Base-by-base conservation (phyloP, 805 yeast genomes). In the Yarrowia sp. region DNA sequence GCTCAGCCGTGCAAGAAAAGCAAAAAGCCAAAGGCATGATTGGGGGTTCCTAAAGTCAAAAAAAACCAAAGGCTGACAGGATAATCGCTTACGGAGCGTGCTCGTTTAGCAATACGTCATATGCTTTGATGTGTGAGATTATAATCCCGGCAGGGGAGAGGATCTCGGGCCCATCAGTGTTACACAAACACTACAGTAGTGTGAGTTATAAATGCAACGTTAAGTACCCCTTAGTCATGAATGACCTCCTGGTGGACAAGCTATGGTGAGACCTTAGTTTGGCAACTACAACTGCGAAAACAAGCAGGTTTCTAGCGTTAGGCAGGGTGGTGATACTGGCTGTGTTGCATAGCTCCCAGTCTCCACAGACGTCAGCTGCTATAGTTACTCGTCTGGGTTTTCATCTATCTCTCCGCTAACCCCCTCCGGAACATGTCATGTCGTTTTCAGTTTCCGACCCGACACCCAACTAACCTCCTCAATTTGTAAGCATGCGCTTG, bases 1-100 rank as follows among this genome's bases (percentile, higher is more conserved):
- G 61, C 31, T 55, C 61, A 55, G 61, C 61, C 61, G 61, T 55
- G 61, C 61, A 9, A 11, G 39, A 28, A 51, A 36, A 51, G 43
- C 58, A 38, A 31, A 38, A 55, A 55, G 45, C 14, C 31, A 28
- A 53, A 39, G 22, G 28, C 9, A 22, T 18, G 42, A 18, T 17
- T 18, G 17, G 32, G 33, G 31, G 17, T n/a, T 3, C 9, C 9
- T 11, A 28, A 48, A 48, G 41, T 28, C 43, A 22, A 51, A 35
- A n/a, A 35, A 17, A 2, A 10, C n/a, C 10, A 22, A 22, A 10
- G 32, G 11, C 15, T 18, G 9, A 14, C n/a, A 44, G 33, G 22
- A 28, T 35, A 11, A 45, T 45, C 32, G 57, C 42, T 50, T 35
- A 41, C 18, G 9, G 44, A 11, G 39, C 15, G 35, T n/a, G 8